These are phyloP conservation scores for Carex pumila DNA, from an alignment of 176 grass and related monocot species.

Conservation along the genomic window DNA sequence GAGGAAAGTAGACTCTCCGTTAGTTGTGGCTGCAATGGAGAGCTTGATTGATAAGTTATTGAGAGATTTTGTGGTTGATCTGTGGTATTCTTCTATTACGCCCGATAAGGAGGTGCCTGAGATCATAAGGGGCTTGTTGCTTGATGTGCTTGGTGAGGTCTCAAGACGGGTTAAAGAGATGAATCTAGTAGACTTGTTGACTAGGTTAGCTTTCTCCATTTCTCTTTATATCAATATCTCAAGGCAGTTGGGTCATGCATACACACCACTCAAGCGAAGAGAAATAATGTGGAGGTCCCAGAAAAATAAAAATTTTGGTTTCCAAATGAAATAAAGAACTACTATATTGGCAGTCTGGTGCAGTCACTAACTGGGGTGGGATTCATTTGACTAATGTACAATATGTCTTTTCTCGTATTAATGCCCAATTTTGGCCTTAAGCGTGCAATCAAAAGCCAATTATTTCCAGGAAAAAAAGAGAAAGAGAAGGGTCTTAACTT, in stretches of 20 bases:
- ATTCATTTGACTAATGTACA: neutral
- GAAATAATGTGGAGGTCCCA: neutral
- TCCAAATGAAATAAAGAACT: neutral
- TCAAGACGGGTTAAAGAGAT: conserved; percentile 73
- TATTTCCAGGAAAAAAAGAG: neutral
- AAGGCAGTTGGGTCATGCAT: neutral
- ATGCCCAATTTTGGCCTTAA: neutral
- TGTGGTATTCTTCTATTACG: conserved; percentile 86
- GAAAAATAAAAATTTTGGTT: neutral
- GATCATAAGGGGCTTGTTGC: conserved; percentile 71
- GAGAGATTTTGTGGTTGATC: conserved; percentile 81
- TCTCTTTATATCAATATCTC: conserved; percentile 10
- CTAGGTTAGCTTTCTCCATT: conserved; percentile 42
- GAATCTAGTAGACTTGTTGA: conserved; percentile 92
- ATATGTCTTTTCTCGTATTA: neutral
- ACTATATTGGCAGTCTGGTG: neutral
- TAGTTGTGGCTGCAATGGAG: conserved; percentile 72
- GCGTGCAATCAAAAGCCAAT: neutral
- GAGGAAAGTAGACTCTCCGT: conserved; percentile 76
- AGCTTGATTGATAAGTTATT: conserved; percentile 79
- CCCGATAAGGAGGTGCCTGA: conserved; percentile 83
- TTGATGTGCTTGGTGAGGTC: conserved; percentile 79
- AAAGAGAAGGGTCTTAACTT: neutral
- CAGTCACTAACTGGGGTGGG: neutral
- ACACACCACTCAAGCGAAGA: neutral